Evolutionary conservation across 2,329 filamentous ascomycete species (phyloP), one percentile per base, ranked within the genome.

Genomic region (Lachnellula suecica): DNA sequence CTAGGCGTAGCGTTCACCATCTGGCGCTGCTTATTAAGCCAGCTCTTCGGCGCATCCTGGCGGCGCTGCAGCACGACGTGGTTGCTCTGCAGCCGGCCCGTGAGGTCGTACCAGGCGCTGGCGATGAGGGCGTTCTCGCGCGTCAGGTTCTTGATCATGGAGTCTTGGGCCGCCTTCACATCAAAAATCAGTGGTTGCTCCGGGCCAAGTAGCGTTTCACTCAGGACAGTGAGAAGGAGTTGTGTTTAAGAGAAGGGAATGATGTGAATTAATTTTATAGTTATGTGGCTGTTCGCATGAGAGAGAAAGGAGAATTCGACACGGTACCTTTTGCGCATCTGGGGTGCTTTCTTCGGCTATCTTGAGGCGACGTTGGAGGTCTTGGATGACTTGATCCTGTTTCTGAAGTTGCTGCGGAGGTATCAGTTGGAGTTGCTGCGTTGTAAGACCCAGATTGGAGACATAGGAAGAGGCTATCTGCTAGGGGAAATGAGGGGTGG

Each of bases 101-200:
- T 85, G 63, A 94, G 80, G 69, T 93, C 89, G 72, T 92, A 92
- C 89, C 89, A 95, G 2, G 90, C 90, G n/a, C 85, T 88, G 23
- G 86, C 78, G 63, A 95, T 90, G 66, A 94, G 79, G 35, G 80
- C 79, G 68, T 90, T 91, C 70, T 95, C 90, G 61, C 87, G 82
- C 68, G 88, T 81, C 53, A 95, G 79, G 61, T 85, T 88, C 59
- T 80, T 68, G 47, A 67, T 59, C 62, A 67, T 62, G 27, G 51
- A 35, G 63, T 66, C 51, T 58, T 62, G 53, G 51, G 59, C 58
- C 56, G 65, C 59, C 63, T 68, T 60, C 52, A 50, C 43, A 59
- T 44, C 29, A 56, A 29, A 57, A 50, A 37, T 49, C 41, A 48
- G 44, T 52, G 34, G 23, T n/a, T 41, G 27, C 22, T 20, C 37